Conservation (phyloP, 2,329 filamentous ascomycete species). For the Hypocreales sp. region DNA sequence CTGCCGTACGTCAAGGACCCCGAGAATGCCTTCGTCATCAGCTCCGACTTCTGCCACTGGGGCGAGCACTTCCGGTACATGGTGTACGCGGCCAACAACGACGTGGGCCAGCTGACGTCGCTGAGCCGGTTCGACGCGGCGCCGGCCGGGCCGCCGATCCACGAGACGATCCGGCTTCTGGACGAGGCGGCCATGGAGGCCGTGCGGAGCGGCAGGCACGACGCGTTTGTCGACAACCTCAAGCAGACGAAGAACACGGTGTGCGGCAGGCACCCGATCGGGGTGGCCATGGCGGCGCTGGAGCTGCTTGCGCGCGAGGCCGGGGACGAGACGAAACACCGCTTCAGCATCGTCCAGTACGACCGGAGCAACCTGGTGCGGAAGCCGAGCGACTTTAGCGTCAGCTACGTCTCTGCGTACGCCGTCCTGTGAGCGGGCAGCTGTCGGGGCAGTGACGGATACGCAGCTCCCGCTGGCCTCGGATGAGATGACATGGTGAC, state of each 20-base stretch:
- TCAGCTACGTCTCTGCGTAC: slow-evolving; percentile 91
- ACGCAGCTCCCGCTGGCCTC: too few species aligned
- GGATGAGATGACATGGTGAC: too few species aligned
- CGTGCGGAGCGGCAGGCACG: slow-evolving; percentile 61
- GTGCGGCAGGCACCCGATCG: slow-evolving; percentile 89
- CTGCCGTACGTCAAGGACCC: slow-evolving; percentile 64
- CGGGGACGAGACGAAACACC: slow-evolving; percentile 25
- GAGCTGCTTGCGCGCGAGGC: slow-evolving; percentile 40
- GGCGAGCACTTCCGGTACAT: slow-evolving; percentile 68
- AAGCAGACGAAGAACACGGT: slow-evolving; percentile 73
- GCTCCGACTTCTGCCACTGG: slow-evolving; percentile 97
- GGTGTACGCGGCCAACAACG: slow-evolving; percentile 43
- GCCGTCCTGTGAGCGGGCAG: slow-evolving; percentile 54
- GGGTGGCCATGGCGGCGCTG: slow-evolving; percentile 77
- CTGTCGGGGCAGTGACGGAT: too few species aligned
- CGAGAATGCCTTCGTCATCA: slow-evolving; percentile 69
- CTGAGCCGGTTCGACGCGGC: slow-evolving; percentile 16
- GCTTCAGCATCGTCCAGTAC: slow-evolving; percentile 72
- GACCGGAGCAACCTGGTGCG: slow-evolving; percentile 68
- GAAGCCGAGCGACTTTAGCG: slow-evolving; percentile 59
- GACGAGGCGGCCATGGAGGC: slow-evolving; percentile 75
- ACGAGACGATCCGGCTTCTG: slow-evolving; percentile 69
- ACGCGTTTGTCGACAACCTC: slow-evolving; percentile 53
- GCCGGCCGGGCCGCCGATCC: slow-evolving; percentile 39
- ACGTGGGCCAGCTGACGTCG: slow-evolving; percentile 22